Base-by-base conservation (phyloP, 495 filamentous ascomycete genomes). In the Apiosordaria backusii region DNA sequence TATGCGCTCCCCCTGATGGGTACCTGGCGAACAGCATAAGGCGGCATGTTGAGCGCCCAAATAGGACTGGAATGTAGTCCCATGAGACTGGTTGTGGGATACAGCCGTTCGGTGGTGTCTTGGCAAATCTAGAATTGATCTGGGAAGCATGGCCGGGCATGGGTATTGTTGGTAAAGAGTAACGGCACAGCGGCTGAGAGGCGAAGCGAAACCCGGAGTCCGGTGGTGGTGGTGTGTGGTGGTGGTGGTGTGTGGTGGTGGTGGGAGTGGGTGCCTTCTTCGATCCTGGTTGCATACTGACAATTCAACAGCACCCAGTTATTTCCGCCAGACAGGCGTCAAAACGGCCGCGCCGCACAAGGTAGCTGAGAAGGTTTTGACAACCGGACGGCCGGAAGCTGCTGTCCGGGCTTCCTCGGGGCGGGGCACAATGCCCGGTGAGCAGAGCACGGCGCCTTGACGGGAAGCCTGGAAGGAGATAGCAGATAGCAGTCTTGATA, bases 191-290 rank as follows among this genome's bases (percentile, higher is more conserved):
- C 50, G 50, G 65, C 52, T 66, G 65, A 45, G 25, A 61, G 65
- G 62, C 59, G 54, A 45, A 53, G 50, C 64, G 62, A 45, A 55
- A 57, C 65, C 66, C 67, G 69, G 69, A 71, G 69, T 71, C 69
- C 69, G 69, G 61, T 71, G 69, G 67, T 67, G 69, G 63, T 45
- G 66, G 35, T 61, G 35, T 45, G 13, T 45, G 35, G 35, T 45
- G 35, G 27, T 45, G 35, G 35, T 45, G 35, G 9, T 3, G 27
- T 29, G 27, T 29, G 27, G 27, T 29, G 27, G 27, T 29, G 27
- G 7, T 29, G 27, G 27, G 7, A 29, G 7, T 29, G 27, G 27
- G 7, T 29, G 27, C 4, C 27, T 29, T 29, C 27, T 29, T 29
- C 27, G 7, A 29, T 7, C 7, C 27, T 45, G 35, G 35, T 15